Conservation (phyloP, 768 basidiomycete genomes). For the Pisolithus orientalis region DNA sequence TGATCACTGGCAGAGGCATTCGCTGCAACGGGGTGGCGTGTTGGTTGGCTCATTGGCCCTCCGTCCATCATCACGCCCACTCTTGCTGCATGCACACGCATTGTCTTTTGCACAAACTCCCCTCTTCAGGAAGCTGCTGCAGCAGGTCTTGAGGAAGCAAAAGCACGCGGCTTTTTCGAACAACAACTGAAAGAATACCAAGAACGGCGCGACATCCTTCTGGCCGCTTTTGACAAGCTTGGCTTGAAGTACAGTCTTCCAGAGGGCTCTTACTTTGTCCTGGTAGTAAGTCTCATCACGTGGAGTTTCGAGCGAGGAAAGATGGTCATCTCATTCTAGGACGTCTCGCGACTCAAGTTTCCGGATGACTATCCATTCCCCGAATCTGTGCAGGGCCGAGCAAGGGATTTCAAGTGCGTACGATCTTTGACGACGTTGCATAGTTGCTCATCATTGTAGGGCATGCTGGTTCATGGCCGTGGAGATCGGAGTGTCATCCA, state of each 20-base stretch:
- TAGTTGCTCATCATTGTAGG: constrained; percentile 33
- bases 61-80: constrained; percentile 76
- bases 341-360: constrained; percentile 70
- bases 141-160: constrained; percentile 77
- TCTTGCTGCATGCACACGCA: constrained; percentile 85
- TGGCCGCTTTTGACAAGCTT: constrained; percentile 72
- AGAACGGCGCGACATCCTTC: constrained; percentile 71
- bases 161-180: constrained; percentile 68
- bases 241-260: constrained; percentile 85
- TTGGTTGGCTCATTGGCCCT: constrained; percentile 95
- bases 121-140: constrained; percentile 94
- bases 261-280: constrained; percentile 86
- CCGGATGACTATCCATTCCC: constrained; percentile 87
- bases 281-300: constrained; percentile 51
- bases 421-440: neutral
- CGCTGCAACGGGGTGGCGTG: constrained; percentile 94
- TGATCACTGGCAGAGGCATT: constrained; percentile 65
- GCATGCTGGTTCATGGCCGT: constrained; percentile 95
- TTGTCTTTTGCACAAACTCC: constrained; percentile 93
- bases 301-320: too few species aligned
- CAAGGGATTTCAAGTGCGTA: constrained; percentile 77
- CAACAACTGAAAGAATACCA: constrained; percentile 70
- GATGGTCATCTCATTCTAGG: constrained; percentile 35
- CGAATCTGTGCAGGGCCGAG: constrained; percentile 63
- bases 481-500: constrained; percentile 86